Percentiles rank a stretch among this genome's conserved stretches.
Conservation (phyloP, 257 asterid species). For the Ballota nigra region DNA sequence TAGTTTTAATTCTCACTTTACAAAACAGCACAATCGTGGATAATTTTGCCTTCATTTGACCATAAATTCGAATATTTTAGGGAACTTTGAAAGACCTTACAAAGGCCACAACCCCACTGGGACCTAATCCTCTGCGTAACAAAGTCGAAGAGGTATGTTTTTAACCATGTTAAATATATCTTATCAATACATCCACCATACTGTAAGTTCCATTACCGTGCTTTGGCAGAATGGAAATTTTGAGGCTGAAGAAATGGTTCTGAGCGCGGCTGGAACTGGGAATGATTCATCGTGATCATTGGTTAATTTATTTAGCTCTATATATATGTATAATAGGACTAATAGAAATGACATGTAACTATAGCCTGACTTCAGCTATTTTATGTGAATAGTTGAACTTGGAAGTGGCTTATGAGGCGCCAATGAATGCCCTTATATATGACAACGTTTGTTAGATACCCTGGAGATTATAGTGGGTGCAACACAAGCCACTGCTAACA, state of each 20-base stretch:
- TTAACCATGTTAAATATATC: too few species aligned
- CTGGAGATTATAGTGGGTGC: background rate
- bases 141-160: conserved; percentile 51
- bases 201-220: background rate
- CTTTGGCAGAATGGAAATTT: conserved; percentile 42
- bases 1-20: background rate
- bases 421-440: background rate
- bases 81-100: conserved; percentile 71
- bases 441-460: background rate
- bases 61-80: conserved; percentile 23
- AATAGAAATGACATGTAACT: conserved; percentile 22
- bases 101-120: conserved; percentile 39
- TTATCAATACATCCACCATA: background rate
- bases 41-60: conserved; percentile 3
- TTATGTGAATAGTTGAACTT: conserved; percentile 19
- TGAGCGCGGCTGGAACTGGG: conserved; percentile 40
- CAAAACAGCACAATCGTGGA: background rate
- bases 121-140: conserved; percentile 32
- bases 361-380: conserved; percentile 14
- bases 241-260: conserved; percentile 52
- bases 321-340: background rate
- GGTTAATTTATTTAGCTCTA: background rate
- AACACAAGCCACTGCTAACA: conserved; percentile 8
- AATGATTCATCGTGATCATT: conserved; percentile 41
- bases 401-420: conserved; percentile 14